Conservation (phyloP, 2,329 filamentous ascomycete genomes). For the Colletotrichum sojae region DNA sequence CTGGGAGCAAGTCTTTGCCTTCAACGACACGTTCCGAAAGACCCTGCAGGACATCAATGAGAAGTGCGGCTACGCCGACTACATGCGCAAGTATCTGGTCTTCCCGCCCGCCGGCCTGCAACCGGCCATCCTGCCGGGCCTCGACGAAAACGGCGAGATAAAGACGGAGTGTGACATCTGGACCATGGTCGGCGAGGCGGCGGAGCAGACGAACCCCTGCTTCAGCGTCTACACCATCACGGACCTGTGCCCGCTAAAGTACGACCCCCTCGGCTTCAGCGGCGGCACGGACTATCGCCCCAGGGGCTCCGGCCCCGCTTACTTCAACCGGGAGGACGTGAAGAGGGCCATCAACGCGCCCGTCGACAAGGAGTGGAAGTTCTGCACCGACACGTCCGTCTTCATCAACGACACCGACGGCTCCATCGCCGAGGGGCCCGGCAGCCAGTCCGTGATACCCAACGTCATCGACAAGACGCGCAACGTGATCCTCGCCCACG, state of each 20-base stretch:
- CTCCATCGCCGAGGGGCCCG: conserved; percentile 59
- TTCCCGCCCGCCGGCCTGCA: conserved; percentile 78
- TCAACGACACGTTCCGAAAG: conserved; percentile 72
- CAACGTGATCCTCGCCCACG: conserved; percentile 82
- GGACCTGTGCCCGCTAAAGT: conserved; percentile 78
- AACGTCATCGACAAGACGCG: conserved; percentile 80
- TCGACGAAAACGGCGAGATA: conserved; percentile 51
- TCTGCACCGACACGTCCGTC: conserved; percentile 60
- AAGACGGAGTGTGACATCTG: conserved; percentile 69
- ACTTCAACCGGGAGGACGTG: conserved; percentile 81
- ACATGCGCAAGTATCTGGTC: conserved; percentile 71
- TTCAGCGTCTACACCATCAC: conserved; percentile 84
- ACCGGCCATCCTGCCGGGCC: conserved; percentile 63
- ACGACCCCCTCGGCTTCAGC: conserved; percentile 79
- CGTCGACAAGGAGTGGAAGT: conserved; percentile 47
- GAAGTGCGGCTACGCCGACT: conserved; percentile 74
- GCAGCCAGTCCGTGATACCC: conserved; percentile 72
- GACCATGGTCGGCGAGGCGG: conserved; percentile 67
- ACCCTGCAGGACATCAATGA: conserved; percentile 66
- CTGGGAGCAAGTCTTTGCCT: conserved; percentile 71
- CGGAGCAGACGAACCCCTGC: conserved; percentile 77
- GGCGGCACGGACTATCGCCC: conserved; percentile 76
- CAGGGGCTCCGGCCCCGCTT: conserved; percentile 69
- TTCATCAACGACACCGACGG: conserved; percentile 61
- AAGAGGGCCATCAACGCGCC: conserved; percentile 78